Base-by-base conservation (phyloP, 148 eudicot genomes). In the Chenopodium berlandieri region DNA sequence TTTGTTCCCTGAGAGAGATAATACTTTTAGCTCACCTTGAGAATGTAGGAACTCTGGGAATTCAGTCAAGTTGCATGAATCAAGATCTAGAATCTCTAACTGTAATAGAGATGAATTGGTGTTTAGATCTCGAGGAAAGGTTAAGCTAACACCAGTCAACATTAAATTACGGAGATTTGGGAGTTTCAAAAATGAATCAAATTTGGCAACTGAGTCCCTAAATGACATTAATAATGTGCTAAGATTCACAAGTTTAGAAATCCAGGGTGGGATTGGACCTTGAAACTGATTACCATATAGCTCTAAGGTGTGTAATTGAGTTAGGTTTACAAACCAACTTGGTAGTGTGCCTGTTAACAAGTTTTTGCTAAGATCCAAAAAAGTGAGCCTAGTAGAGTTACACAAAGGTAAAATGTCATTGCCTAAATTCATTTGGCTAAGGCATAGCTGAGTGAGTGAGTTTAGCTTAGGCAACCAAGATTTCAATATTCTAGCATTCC, bases 31-130 rank as follows among this genome's bases (percentile, higher is more conserved):
- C 44, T 76, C 78, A 1, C 63, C 65, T 22, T 69, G 80, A 37
- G 56, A 5, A 16, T 12, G 27, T 8, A 76, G 60, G 60, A 76
- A 54, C 17, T 7, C 2, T 9, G 84, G 80, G 14, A 82, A 76
- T 60, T 76, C 76, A 0, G 75, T 82, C 19, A 82, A 77, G 44
- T 76, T 69, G 70, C 84, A 82, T 1, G 13, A 69, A 0, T 63
- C 44, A 37, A 82, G 60, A 31, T 30, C 70, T 50, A 83, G 17
- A 4, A 30, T 7, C 11, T 64, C 30, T 27, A 27, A 27, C 30
- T 27, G 30, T 0, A 52, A 71, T 30, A 20, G 11, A 19, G 85
- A 60, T 6, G 73, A 54, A 27, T 27, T 27, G 25, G 11, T 66
- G 4, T 22, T 46, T 30, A 31, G 27, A 52, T 19, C 9, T 19